These are phyloP conservation scores for Penicillium sp. DNA, from an alignment of 2,329 filamentous ascomycete species.

Conservation along the genomic window DNA sequence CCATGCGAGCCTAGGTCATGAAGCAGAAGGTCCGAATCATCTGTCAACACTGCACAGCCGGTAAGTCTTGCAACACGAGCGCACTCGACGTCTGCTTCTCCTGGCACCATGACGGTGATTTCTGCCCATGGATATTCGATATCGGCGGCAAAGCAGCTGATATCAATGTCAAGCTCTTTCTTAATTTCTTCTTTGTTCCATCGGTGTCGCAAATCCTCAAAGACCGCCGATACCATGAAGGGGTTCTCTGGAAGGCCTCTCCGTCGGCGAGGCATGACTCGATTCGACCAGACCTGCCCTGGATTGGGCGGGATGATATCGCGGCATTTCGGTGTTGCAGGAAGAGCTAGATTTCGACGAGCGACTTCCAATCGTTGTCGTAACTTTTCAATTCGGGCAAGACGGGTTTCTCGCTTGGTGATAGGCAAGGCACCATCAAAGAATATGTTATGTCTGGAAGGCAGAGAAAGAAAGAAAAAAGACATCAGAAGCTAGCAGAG, in stretches of 20 bases:
- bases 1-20: conserved; percentile 65
- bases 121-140: conserved; percentile 35
- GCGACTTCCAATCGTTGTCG: conserved; percentile 57
- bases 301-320: conserved; percentile 17
- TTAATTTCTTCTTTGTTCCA: conserved; percentile 34
- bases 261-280: conserved; percentile 26
- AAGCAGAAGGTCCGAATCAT: conserved; percentile 83
- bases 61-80: conserved; percentile 60
- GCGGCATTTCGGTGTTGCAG: conserved; percentile 5
- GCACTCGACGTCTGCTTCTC: conserved; percentile 83
- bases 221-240: conserved; percentile 74
- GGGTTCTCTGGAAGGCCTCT: conserved; percentile 53
- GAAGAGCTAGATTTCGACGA: conserved; percentile 28
- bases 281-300: conserved; percentile 29
- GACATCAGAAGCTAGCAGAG: neutral
- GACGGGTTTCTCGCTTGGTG: conserved; percentile 62
- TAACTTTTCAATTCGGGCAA: conserved; percentile 59
- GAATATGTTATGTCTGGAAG: conserved; percentile 65
- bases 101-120: conserved; percentile 64
- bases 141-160: conserved; percentile 17
- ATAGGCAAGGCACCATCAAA: conserved; percentile 81
- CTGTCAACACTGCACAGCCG: conserved; percentile 66
- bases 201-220: conserved; percentile 64
- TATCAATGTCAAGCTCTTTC: conserved; percentile 11
- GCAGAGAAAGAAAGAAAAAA: neutral